Percentiles rank a stretch among this genome's conserved stretches.
phyloP scores from a whole-genome alignment of 306 rosid species.

The Hippophae gyantsensis region DNA sequence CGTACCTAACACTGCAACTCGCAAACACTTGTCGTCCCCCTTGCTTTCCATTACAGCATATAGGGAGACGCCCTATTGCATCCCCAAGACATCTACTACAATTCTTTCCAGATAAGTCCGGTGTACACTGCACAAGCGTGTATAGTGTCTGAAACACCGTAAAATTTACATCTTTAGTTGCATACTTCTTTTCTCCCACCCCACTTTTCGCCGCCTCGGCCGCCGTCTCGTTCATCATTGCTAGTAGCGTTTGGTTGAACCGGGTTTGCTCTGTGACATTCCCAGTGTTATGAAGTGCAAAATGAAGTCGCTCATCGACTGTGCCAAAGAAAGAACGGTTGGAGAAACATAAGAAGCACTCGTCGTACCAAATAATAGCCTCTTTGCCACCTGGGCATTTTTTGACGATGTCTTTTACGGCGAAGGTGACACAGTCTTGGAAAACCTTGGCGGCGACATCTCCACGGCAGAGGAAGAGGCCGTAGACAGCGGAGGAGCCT shows the following conservation, averaged over 20 bases:
- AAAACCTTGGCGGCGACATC: constrained; percentile 28
- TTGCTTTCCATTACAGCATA: not conserved
- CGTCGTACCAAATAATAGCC: constrained; percentile 38
- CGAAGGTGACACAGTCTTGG: constrained; percentile 29
- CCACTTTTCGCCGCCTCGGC: not conserved
- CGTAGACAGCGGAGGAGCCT: constrained; percentile 20
- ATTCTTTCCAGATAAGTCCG: not conserved
- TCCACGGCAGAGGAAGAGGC: constrained; percentile 52
- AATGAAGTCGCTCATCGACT: not conserved
- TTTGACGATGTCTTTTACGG: constrained; percentile 2
- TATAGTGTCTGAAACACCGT: not conserved
- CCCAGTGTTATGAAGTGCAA: not conserved
- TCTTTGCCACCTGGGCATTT: constrained; percentile 33
- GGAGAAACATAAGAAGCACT: constrained; percentile 37
- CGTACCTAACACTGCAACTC: not conserved
- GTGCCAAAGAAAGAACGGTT: constrained; percentile 17
- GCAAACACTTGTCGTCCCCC: constrained; percentile 3
- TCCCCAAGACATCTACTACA: constrained; percentile 1
- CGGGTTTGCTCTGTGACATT: not conserved
- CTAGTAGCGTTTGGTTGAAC: not conserved
- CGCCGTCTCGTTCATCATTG: not conserved
- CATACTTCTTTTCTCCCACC: not conserved
- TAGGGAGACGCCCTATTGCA: not conserved
- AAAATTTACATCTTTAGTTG: not conserved
- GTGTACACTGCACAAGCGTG: constrained; percentile 15